Evolutionary conservation across 371 early-diverging fungal species (phyloP), one percentile per base, ranked within the genome.

Genomic region (Syncephalastrum sp.): DNA sequence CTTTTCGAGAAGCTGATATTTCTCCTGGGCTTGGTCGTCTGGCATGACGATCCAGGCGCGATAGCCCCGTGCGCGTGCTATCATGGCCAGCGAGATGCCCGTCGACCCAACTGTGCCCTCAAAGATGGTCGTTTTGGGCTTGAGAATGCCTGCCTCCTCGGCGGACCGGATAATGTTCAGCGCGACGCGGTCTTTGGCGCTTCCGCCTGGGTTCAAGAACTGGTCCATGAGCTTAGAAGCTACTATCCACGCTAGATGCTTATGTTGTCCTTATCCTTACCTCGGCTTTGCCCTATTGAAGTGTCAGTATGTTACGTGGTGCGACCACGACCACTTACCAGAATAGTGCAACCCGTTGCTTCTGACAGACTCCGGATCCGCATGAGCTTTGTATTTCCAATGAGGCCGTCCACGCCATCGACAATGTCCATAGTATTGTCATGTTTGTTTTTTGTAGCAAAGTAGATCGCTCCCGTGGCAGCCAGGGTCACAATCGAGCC

Each of bases 41-140:
- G 98, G 97, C 94, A 97, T 93, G 15, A 95, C 93, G 53, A 97
- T 96, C 78, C 91, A 91, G 61, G 93, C 92, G 23, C 82, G 79
- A 65, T 96, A 95, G 3, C 98, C 97, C 48, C 82, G 85, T 1
- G 95, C 92, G 12, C 85, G 82, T 15, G 90, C 88, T 23, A 95
- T 84, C 81, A 87, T 85, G 7, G 92, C 91, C 41, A 93, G 76
- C 0, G 91, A 90, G 16, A 93, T 91, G 12, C 96, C 92, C 2
- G 92, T 90, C 4, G 92, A 88, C 17, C 93, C 89, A 12, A 95
- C 94, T 0, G 97, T 98, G 16, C 98, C 98, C 61, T 98, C 97
- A 68, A 93, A 94, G 15, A 98, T 75, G 1, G 89, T 88, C 7
- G 70, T 76, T 49, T 90, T 85, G 19, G 87, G 87, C 2, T 58